Evolutionary conservation across 805 yeast genomes (phyloP).

Genomic region (Candida nemodendra): DNA sequence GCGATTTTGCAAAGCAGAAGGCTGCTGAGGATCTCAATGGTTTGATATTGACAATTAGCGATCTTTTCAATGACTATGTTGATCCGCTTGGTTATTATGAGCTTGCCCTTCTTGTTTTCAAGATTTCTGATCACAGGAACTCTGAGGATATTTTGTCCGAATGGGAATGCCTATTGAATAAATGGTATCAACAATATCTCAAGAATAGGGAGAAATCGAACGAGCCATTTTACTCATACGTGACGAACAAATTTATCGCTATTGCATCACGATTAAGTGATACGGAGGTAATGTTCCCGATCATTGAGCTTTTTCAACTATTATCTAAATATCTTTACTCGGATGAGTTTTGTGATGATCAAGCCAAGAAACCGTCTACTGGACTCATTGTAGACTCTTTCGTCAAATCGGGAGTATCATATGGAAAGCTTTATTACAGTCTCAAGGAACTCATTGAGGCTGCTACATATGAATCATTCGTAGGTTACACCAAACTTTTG

Average conservation of each 20-base stretch:
- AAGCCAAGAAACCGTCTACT: constrained; percentile 19
- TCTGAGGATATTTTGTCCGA: constrained; percentile 76
- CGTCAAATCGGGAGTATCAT: constrained; percentile 59
- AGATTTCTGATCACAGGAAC: constrained; percentile 81
- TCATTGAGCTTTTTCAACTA: constrained; percentile 65
- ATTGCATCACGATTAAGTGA: constrained; percentile 62
- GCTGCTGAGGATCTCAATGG: constrained; percentile 57
- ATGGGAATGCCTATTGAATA: constrained; percentile 74
- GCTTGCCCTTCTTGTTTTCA: constrained; percentile 72
- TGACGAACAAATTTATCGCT: constrained; percentile 39
- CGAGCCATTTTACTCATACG: constrained; percentile 39
- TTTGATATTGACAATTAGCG: constrained; percentile 68
- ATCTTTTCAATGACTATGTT: constrained; percentile 80
- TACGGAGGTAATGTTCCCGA: constrained; percentile 79
- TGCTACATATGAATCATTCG: constrained; percentile 49
- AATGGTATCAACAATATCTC: constrained; percentile 37
- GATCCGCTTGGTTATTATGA: constrained; percentile 87
- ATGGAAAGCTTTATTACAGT: constrained; percentile 62
- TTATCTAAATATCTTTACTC: constrained; percentile 53
- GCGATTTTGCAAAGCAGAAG: constrained; percentile 46
- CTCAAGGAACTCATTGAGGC: constrained; percentile 63
- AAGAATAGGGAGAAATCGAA: constrained; percentile 20
- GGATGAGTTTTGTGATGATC: constrained; percentile 15
- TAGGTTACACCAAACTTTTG: constrained; percentile 38
- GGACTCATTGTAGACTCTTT: constrained; percentile 66